Percentiles rank a stretch among this genome's conserved stretches.
phyloP scores from a whole-genome alignment of 2,329 filamentous ascomycete species.

The Trichoderma sp. region DNA sequence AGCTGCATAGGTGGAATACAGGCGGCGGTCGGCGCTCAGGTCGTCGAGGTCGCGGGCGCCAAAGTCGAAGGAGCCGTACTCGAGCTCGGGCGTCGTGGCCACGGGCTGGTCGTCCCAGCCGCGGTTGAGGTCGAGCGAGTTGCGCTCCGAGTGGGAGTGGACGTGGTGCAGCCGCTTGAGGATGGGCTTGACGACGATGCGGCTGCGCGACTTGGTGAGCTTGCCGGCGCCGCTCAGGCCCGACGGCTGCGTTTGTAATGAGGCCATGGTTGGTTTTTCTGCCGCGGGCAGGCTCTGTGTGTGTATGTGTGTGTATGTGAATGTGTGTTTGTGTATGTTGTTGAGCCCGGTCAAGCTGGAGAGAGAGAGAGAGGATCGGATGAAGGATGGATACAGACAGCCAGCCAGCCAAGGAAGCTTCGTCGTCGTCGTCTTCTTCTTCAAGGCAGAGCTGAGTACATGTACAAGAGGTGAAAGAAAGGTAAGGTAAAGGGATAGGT shows the following conservation, averaged over 20 bases:
- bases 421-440: too few relatives aligned
- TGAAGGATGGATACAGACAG: neutral
- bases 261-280: conserved; percentile 30
- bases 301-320: neutral
- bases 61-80: conserved; percentile 38
- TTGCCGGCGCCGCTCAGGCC: conserved; percentile 33
- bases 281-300: neutral
- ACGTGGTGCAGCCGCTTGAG: conserved; percentile 56
- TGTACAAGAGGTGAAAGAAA: too few relatives aligned
- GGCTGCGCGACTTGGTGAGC: conserved; percentile 50
- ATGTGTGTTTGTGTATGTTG: neutral
- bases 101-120: conserved; percentile 57
- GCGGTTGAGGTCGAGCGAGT: conserved; percentile 63
- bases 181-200: conserved; percentile 61
- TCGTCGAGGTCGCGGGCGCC: conserved; percentile 37
- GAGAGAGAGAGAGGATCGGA: neutral
- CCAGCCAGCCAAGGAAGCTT: neutral
- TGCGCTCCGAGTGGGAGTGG: conserved; percentile 57
- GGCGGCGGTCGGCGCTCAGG: conserved; percentile 29
- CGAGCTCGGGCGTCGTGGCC: conserved; percentile 29
- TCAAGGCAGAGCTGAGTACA: too few relatives aligned
- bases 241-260: conserved; percentile 37
- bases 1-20: conserved; percentile 29
- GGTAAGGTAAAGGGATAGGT: too few relatives aligned
- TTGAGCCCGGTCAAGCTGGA: neutral